Evolutionary conservation across 148 eudicot species (phyloP), one percentile per base, ranked within the genome.

Genomic region (Rhododendron kiyosumense): DNA sequence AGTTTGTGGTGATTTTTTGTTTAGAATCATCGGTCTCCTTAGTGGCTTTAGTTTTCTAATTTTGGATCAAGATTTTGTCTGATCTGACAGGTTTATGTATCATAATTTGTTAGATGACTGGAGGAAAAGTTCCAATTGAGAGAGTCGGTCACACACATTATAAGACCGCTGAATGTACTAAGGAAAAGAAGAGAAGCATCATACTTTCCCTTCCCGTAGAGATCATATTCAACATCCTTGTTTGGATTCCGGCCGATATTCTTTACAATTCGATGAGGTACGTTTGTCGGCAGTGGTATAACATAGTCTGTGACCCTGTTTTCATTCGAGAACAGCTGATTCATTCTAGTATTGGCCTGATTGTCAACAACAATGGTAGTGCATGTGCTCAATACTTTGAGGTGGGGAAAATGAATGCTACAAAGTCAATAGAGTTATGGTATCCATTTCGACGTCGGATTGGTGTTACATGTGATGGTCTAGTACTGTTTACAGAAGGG

Each of bases 281-380:
- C 6, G 45, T 41, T 41, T 41, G 45, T 41, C 45, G 45, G 45
- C 45, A 41, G 45, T 41, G 45, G 45, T 41, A 41, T 41, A 6
- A 41, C 30, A 48, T 84, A 28, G 38, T 76, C 67, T 8, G 57
- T 10, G 67, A 54, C 71, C 86, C 86, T 24, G 17, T 17, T 28
- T 84, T 84, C 32, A 38, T 84, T 30, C 36, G 22, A 5, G 81
- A 54, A 49, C 86, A 84, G 24, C 67, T 84, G 10, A 67, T 75
- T 32, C 24, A 46, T 6, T 75, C 69, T 24, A 75, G 69, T 34
- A 26, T 6, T 22, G 46, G 80, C 86, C 67, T 84, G 12, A 51
- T 51, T 67, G 7, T 74, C 80, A 30, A 74, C 8, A 2, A 7
- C 45, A 24, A 2, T 3, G 2, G 1, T 17, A 18, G 22, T 38